Evolutionary conservation across 495 filamentous ascomycete genomes (phyloP).

Genomic region (Platismatia glauca): DNA sequence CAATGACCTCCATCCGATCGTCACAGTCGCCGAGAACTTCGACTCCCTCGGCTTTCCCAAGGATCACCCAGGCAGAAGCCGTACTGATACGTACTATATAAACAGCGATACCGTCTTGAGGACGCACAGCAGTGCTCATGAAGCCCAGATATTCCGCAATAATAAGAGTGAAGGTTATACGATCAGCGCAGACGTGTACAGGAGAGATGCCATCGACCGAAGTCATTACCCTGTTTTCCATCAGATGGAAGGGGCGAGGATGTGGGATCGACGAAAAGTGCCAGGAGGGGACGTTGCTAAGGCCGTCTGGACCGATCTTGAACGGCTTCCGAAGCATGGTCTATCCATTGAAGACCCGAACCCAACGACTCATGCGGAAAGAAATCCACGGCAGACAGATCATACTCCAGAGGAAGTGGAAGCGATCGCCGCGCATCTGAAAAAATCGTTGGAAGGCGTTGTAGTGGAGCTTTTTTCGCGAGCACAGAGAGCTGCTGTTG

Average conservation of each 20-base stretch:
- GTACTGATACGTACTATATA: conserved; percentile 92
- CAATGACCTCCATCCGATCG: conserved; percentile 71
- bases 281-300: conserved; percentile 48
- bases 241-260: conserved; percentile 92
- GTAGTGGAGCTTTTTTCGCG: conserved; percentile 81
- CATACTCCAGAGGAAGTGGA: conserved; percentile 71
- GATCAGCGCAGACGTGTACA: conserved; percentile 92
- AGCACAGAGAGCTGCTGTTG: conserved; percentile 57
- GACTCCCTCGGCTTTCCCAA: conserved; percentile 83
- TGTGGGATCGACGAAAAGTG: conserved; percentile 67
- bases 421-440: conserved; percentile 77
- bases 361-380: conserved; percentile 64
- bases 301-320: conserved; percentile 56
- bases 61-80: conserved; percentile 81
- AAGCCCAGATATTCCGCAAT: conserved; percentile 71
- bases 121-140: conserved; percentile 90
- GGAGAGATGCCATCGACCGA: conserved; percentile 87
- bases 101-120: conserved; percentile 76
- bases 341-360: conserved; percentile 78
- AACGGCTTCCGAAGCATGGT: conserved; percentile 55
- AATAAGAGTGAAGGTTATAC: conserved; percentile 66
- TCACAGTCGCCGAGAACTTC: conserved; percentile 84
- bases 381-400: conserved; percentile 71
- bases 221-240: conserved; percentile 96
- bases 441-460: conserved; percentile 78